phyloP scores from a whole-genome alignment of 2,329 filamentous ascomycete species.

The Pseudomassariella vexata region DNA sequence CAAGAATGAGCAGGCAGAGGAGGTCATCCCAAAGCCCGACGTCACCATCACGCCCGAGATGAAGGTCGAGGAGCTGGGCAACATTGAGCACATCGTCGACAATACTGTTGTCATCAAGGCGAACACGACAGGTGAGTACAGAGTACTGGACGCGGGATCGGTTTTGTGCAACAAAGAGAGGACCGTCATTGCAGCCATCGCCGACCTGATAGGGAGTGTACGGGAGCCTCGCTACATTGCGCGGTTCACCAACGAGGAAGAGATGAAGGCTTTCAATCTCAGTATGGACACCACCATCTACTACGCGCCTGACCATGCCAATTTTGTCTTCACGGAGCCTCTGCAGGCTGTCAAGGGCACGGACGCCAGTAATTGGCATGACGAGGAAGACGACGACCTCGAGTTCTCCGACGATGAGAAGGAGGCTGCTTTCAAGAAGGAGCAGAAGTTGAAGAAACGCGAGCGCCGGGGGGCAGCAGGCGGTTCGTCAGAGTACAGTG shows the following conservation, averaged over 20 bases:
- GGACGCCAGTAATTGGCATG: constrained; percentile 90
- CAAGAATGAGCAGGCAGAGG: constrained; percentile 70
- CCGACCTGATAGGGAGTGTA: constrained; percentile 81
- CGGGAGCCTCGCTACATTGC: constrained; percentile 83
- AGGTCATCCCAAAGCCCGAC: constrained; percentile 66
- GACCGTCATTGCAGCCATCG: constrained; percentile 72
- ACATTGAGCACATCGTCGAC: constrained; percentile 71
- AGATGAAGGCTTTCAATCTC: constrained; percentile 63
- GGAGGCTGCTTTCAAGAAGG: constrained; percentile 74
- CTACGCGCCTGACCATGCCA: constrained; percentile 74
- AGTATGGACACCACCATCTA: constrained; percentile 65
- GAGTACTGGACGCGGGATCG: constrained; percentile 78
- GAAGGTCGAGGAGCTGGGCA: constrained; percentile 69
- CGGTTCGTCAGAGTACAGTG: constrained; percentile 26
- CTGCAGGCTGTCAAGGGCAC: constrained; percentile 78
- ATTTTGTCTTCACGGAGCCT: constrained; percentile 80
- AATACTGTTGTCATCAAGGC: constrained; percentile 75
- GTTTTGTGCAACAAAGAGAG: constrained; percentile 74
- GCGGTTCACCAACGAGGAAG: constrained; percentile 62
- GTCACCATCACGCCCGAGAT: constrained; percentile 72
- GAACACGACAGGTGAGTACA: constrained; percentile 71
- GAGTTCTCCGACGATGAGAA: constrained; percentile 97
- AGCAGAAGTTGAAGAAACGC: constrained; percentile 60
- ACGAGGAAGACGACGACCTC: constrained; percentile 88
- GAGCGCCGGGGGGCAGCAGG: constrained; percentile 32